A percentile compares a stretch with the other conserved stretches of the same genome.
These are phyloP conservation scores for Hypomyces rosellus DNA, from an alignment of 2,329 filamentous ascomycete genomes.

Conservation along the genomic window DNA sequence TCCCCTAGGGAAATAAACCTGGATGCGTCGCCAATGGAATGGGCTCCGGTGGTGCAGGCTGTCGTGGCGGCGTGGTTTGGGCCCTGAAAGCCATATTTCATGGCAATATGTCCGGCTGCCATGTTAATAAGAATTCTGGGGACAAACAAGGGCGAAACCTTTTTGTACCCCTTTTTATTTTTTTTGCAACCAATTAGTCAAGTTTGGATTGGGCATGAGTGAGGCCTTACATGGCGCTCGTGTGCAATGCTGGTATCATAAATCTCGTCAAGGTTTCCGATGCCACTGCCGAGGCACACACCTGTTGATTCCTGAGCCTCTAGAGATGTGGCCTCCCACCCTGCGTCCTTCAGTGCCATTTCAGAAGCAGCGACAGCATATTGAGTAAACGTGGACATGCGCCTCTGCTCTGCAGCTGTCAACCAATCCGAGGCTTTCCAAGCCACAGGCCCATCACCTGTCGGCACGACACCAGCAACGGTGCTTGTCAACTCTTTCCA, in stretches of 20 bases:
- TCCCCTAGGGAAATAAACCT: constrained; percentile 87
- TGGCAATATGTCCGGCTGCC: constrained; percentile 89
- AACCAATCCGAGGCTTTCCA: constrained; percentile 53
- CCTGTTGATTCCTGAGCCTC: constrained; percentile 71
- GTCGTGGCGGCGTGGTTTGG: constrained; percentile 92
- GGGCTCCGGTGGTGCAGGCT: constrained; percentile 91
- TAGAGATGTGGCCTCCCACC: constrained; percentile 58
- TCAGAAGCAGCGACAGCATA: constrained; percentile 82
- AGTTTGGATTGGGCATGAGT: constrained; percentile 9
- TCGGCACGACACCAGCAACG: constrained; percentile 76
- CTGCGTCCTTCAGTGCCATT: constrained; percentile 79
- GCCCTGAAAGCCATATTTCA: constrained; percentile 82
- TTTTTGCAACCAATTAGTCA: neutral
- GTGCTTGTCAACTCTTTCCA: constrained; percentile 76
- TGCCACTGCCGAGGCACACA: constrained; percentile 89
- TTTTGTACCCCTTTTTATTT: constrained; percentile 68
- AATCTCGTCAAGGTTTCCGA: constrained; percentile 87
- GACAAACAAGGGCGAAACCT: constrained; percentile 89
- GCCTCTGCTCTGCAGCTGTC: constrained; percentile 51
- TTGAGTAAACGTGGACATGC: constrained; percentile 87
- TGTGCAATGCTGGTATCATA: constrained; percentile 78
- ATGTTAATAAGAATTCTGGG: constrained; percentile 91
- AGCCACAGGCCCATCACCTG: constrained; percentile 31
- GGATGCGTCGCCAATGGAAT: constrained; percentile 91
- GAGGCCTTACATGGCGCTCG: constrained; percentile 72